Base-by-base conservation (phyloP, 176 grass and related monocot genomes). In the Aegilops bicornis region DNA sequence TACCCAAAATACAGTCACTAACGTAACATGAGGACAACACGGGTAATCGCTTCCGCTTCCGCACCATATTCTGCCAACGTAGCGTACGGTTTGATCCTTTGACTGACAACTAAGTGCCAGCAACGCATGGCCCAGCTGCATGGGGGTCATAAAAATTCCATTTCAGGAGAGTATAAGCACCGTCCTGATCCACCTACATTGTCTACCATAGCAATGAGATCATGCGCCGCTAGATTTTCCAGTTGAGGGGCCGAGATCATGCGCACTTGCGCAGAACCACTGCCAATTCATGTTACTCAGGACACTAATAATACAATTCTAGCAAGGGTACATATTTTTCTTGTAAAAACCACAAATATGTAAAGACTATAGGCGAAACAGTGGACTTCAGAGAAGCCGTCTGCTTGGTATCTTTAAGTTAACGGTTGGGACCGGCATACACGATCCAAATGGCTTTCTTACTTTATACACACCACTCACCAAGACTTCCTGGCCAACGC, bases 391-490 rank as follows among this genome's bases (percentile, higher is more conserved):
- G 4, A 79, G 40, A 39, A 47, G 47, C 16, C 19, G 2, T 4
- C 47, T 56, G 10, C 27, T 17, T n/a, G 17, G 36, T 19, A 14
- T 48, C 42, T 58, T 84, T 31, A 32, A 87, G 50, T 59, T 78
- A 69, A 59, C 65, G 64, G 62, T 76, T 67, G 45, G 10, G 79
- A 48, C 73, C 23, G 12, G 12, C 39, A 3, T 75, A 65, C 19
- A 61, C 0, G 12, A 20, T 47, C 48, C 77, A 81, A 33, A 87
- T 91, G 59, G 43, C 33, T 36, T 64, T 69, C 59, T 84, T 23
- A 77, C 14, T 31, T 81, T 88, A 85, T 91, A 85, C 68, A 88
- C 40, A 88, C 78, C 48, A 35, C 39, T 77, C 60, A 76, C 25
- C 13, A 43, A 76, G 42, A 77, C 77, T 80, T 62, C 76, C 69